A percentile compares a stretch with the other conserved stretches of the same genome.
These are phyloP conservation scores for Excoecaria cochinchinensis DNA, from an alignment of 345 rosid species.

Conservation along the genomic window DNA sequence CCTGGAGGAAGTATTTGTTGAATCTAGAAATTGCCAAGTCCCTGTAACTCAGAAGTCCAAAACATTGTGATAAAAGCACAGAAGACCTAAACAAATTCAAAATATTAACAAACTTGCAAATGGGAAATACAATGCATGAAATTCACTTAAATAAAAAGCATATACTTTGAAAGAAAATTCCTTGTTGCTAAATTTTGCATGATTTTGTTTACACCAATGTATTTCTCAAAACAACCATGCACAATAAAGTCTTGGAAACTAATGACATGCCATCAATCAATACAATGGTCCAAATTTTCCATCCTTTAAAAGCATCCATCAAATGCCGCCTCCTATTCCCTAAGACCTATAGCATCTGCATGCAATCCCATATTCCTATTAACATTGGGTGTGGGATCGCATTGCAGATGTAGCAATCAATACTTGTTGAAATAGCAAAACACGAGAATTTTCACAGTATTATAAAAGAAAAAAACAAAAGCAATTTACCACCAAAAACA, in stretches of 20 bases:
- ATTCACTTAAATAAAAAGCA: neutral
- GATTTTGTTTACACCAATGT: neutral
- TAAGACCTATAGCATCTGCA: neutral
- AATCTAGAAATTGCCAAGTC: conserved; percentile 77
- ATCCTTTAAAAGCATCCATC: neutral
- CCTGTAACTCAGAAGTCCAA: conserved; percentile 50
- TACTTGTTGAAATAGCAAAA: neutral
- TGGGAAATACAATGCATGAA: neutral
- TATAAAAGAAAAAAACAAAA: neutral
- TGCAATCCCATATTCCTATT: neutral
- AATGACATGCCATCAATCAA: neutral
- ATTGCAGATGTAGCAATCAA: neutral
- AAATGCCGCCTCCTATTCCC: neutral
- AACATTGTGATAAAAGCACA: conserved; percentile 11
- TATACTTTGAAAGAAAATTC: neutral
- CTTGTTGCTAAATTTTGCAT: conserved; percentile 1
- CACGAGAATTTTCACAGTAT: neutral
- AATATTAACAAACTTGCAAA: conserved; percentile 1
- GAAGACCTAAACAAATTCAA: conserved; percentile 7
- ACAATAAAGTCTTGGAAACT: neutral
- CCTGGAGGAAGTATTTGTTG: conserved; percentile 73
- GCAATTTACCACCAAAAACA: neutral
- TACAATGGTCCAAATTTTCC: neutral
- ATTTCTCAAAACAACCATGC: neutral
- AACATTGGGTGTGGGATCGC: neutral